phyloP scores from a whole-genome alignment of 73 alveolate genomes.

The Tetrahymena borealis region DNA sequence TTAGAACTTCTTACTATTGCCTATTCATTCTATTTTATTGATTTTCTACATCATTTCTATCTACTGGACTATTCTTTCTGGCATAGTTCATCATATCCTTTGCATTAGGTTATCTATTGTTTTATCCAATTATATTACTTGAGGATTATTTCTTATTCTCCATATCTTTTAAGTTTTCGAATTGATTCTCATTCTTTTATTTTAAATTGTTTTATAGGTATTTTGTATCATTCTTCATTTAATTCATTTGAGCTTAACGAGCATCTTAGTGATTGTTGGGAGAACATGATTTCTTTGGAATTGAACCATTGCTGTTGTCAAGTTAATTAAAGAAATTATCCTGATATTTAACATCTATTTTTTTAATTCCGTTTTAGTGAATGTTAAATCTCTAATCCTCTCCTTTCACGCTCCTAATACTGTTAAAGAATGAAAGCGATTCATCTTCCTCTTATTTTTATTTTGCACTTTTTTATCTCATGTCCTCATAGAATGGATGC shows the following conservation, averaged over 20 bases:
- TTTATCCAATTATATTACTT: background rate
- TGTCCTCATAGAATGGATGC: background rate
- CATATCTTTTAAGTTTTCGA: background rate
- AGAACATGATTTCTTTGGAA: background rate
- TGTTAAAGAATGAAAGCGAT: background rate
- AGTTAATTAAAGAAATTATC: background rate
- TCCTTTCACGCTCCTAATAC: background rate
- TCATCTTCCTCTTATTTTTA: background rate
- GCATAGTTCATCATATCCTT: background rate
- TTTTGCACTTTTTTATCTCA: background rate
- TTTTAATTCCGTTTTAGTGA: background rate
- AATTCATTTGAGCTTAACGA: background rate
- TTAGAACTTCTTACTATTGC: background rate
- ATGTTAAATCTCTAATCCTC: background rate
- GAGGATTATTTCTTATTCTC: background rate
- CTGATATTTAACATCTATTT: background rate
- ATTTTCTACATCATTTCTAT: background rate
- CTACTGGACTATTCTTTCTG: background rate
- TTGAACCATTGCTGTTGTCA: background rate
- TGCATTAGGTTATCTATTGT: background rate
- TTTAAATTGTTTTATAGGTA: background rate
- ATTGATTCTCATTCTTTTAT: background rate
- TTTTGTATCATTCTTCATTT: background rate
- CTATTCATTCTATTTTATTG: background rate
- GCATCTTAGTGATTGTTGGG: background rate